Conservation (phyloP, 176 grass and related monocot genomes). For the Musa troglodytarum region DNA sequence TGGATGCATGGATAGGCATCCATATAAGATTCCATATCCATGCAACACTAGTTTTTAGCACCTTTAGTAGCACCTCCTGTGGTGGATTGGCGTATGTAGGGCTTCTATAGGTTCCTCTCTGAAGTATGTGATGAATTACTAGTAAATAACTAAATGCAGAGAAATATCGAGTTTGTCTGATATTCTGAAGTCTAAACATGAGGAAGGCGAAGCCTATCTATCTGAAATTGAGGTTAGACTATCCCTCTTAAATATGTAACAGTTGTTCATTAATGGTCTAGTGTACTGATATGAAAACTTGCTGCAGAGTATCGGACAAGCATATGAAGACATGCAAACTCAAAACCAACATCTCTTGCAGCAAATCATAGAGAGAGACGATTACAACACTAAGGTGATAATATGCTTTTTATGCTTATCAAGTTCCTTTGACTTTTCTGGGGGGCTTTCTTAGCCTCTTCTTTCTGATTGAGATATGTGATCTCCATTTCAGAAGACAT, state of each 20-base stretch:
- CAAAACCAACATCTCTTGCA: slow-evolving; percentile 92
- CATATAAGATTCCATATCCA: not conserved
- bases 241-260: not conserved
- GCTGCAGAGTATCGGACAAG: slow-evolving; percentile 76
- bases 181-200: slow-evolving; percentile 65
- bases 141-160: slow-evolving; percentile 30
- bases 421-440: slow-evolving; percentile 2
- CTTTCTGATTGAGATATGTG: not conserved
- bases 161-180: slow-evolving; percentile 54
- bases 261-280: not conserved
- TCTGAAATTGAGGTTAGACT: slow-evolving; percentile 72
- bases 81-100: too few relatives aligned
- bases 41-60: not conserved
- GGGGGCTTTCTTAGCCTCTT: not conserved
- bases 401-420: not conserved
- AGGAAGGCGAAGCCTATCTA: slow-evolving; percentile 69
- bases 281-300: not conserved
- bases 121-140: slow-evolving; percentile 16
- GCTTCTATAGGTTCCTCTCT: slow-evolving; percentile 15
- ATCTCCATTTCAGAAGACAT: too few relatives aligned
- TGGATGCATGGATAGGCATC: too few relatives aligned
- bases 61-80: not conserved
- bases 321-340: slow-evolving; percentile 78
- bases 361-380: slow-evolving; percentile 93
- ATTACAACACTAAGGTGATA: slow-evolving; percentile 85